A percentile compares a stretch with the other conserved stretches of the same genome.
These are phyloP conservation scores for Backusella westeae DNA, from an alignment of 192 early-diverging fungal genomes.

Conservation along the genomic window DNA sequence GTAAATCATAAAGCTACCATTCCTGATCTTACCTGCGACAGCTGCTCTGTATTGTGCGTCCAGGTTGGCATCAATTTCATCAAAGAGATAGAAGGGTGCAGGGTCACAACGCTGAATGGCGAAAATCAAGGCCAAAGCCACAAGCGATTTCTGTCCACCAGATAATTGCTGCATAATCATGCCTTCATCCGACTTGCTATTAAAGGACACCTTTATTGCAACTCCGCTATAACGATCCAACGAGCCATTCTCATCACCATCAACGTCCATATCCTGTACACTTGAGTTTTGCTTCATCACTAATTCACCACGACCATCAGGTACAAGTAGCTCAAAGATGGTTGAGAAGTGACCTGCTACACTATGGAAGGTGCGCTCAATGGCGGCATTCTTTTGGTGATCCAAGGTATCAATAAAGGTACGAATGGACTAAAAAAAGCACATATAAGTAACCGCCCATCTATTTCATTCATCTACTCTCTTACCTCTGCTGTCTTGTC, in stretches of 20 bases:
- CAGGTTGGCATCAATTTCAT: constrained; percentile 98
- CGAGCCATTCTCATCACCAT: constrained; percentile 37
- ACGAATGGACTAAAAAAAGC: constrained; percentile 61
- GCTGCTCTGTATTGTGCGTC: constrained; percentile 93
- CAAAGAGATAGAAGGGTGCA: constrained; percentile 99
- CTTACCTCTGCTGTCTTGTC: constrained; percentile 71
- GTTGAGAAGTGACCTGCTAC: constrained; percentile 85
- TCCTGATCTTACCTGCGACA: constrained; percentile 66
- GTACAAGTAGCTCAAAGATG: constrained; percentile 90
- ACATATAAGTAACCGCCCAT: neutral
- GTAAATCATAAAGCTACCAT: neutral
- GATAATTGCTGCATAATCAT: constrained; percentile 94
- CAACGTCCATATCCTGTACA: constrained; percentile 45
- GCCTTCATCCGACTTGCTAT: constrained; percentile 82
- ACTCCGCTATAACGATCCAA: constrained; percentile 92
- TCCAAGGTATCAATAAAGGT: constrained; percentile 89
- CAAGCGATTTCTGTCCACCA: constrained; percentile 97
- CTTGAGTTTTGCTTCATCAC: constrained; percentile 74
- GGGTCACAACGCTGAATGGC: constrained; percentile 98
- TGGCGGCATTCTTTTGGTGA: constrained; percentile 95
- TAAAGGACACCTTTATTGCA: constrained; percentile 92
- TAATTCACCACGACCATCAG: constrained; percentile 78
- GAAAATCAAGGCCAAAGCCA: constrained; percentile 96
- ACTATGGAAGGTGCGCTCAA: constrained; percentile 93
- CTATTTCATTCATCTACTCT: neutral